These are phyloP conservation scores for Coleophoma crateriformis DNA, from an alignment of 2,329 filamentous ascomycete genomes.

Conservation along the genomic window DNA sequence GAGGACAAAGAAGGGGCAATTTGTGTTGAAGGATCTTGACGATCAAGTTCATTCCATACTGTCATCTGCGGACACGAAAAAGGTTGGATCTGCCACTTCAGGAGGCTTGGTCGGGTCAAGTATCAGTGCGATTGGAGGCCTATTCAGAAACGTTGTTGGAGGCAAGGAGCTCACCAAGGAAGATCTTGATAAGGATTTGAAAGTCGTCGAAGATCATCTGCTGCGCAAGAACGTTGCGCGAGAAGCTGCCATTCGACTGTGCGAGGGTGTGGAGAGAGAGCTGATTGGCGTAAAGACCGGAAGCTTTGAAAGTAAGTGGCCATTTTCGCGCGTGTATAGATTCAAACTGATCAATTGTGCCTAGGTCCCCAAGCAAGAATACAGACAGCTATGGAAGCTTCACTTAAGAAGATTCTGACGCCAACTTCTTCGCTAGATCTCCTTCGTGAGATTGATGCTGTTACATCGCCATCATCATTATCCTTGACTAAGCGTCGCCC, in stretches of 20 bases:
- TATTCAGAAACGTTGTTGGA: slow-evolving; percentile 92
- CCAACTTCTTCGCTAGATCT: slow-evolving; percentile 93
- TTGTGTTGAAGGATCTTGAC: slow-evolving; percentile 86
- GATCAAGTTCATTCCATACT: slow-evolving; percentile 91
- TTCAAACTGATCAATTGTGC: slow-evolving; percentile 16
- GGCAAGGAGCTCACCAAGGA: slow-evolving; percentile 87
- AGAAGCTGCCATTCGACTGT: slow-evolving; percentile 86
- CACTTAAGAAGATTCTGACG: slow-evolving; percentile 90
- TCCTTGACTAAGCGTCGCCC: slow-evolving; percentile 65
- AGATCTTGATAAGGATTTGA: slow-evolving; percentile 87
- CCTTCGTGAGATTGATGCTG: slow-evolving; percentile 82
- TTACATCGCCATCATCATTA: slow-evolving; percentile 60
- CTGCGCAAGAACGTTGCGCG: slow-evolving; percentile 94
- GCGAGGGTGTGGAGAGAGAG: slow-evolving; percentile 86
- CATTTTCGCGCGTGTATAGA: neutral
- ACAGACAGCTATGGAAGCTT: slow-evolving; percentile 82
- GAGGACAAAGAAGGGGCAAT: slow-evolving; percentile 81
- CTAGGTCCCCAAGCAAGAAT: slow-evolving; percentile 73
- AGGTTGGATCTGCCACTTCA: slow-evolving; percentile 36
- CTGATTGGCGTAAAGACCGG: slow-evolving; percentile 86
- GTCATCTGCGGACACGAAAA: slow-evolving; percentile 68
- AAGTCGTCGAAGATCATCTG: slow-evolving; percentile 92
- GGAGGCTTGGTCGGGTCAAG: slow-evolving; percentile 72
- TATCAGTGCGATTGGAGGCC: slow-evolving; percentile 75
- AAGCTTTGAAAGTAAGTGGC: slow-evolving; percentile 66